Evolutionary conservation across 2,329 filamentous ascomycete species (phyloP).

Genomic region (Neophaeococcomyces mojaviensis): DNA sequence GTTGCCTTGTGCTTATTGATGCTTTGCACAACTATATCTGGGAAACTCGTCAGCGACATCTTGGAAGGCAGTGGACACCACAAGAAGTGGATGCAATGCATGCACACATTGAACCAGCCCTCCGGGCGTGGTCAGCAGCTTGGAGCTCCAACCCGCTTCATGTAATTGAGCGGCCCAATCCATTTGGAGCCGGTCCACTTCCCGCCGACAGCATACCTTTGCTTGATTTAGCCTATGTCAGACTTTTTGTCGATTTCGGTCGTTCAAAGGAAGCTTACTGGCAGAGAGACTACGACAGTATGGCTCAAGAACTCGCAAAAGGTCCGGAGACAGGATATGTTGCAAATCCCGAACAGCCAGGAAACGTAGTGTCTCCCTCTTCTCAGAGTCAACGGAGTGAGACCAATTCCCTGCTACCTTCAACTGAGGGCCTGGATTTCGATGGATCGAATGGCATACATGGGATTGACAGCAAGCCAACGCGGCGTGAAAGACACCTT

Average conservation of each 20-base stretch:
- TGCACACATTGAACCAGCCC: slow-evolving; percentile 82
- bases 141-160: slow-evolving; percentile 84
- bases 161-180: slow-evolving; percentile 75
- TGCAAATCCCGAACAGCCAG: neutral
- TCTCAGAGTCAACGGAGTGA: neutral
- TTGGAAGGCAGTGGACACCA: slow-evolving; percentile 80
- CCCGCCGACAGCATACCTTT: slow-evolving; percentile 87
- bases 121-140: slow-evolving; percentile 88
- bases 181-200: slow-evolving; percentile 70
- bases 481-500: slow-evolving; percentile 76
- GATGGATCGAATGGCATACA: neutral
- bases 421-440: neutral
- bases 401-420: neutral
- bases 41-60: slow-evolving; percentile 87
- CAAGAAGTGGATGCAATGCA: slow-evolving; percentile 96
- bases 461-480: slow-evolving; percentile 32
- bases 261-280: slow-evolving; percentile 89
- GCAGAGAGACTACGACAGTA: slow-evolving; percentile 85
- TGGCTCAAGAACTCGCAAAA: slow-evolving; percentile 77
- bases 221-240: slow-evolving; percentile 83
- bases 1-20: slow-evolving; percentile 84
- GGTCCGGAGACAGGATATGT: slow-evolving; percentile 50
- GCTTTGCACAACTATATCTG: slow-evolving; percentile 97
- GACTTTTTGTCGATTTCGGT: slow-evolving; percentile 87
- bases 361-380: neutral